These are phyloP conservation scores for Pleomassaria siparia DNA, from an alignment of 2,329 filamentous ascomycete species.

Conservation along the genomic window DNA sequence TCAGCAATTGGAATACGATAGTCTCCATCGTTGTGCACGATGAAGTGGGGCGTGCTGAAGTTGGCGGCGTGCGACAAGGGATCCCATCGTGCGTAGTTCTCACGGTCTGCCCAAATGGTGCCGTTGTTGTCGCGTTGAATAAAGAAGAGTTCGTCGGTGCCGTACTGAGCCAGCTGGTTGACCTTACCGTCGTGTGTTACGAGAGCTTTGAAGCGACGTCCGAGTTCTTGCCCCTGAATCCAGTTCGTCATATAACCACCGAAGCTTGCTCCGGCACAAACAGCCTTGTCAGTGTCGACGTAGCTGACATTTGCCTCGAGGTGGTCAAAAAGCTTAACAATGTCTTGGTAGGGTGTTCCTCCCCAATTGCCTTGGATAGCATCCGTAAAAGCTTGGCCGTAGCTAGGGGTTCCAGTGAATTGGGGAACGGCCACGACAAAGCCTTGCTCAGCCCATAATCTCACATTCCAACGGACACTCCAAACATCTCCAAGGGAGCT, in stretches of 20 bases:
- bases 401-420: slow-evolving; percentile 79
- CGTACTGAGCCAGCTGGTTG: slow-evolving; percentile 54
- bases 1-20: slow-evolving; percentile 87
- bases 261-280: slow-evolving; percentile 67
- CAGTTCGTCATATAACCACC: slow-evolving; percentile 62
- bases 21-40: slow-evolving; percentile 86
- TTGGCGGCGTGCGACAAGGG: slow-evolving; percentile 60
- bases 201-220: slow-evolving; percentile 81
- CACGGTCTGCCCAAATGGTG: slow-evolving; percentile 41
- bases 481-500: slow-evolving; percentile 72
- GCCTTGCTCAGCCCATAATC: slow-evolving; percentile 82
- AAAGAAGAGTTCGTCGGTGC: slow-evolving; percentile 56
- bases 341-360: slow-evolving; percentile 77
- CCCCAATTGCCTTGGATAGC: slow-evolving; percentile 82
- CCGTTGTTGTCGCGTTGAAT: slow-evolving; percentile 50
- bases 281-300: slow-evolving; percentile 69
- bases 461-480: slow-evolving; percentile 82
- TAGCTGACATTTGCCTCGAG: slow-evolving; percentile 66
- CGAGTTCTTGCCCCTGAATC: slow-evolving; percentile 85
- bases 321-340: slow-evolving; percentile 77
- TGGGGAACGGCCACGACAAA: slow-evolving; percentile 82
- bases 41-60: slow-evolving; percentile 84
- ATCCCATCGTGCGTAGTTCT: slow-evolving; percentile 60
- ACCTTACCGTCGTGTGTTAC: slow-evolving; percentile 88
- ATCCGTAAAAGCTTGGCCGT: slow-evolving; percentile 75